These are phyloP conservation scores for Annulohypoxylon truncatum DNA, from an alignment of 2,329 filamentous ascomycete genomes.

Conservation along the genomic window DNA sequence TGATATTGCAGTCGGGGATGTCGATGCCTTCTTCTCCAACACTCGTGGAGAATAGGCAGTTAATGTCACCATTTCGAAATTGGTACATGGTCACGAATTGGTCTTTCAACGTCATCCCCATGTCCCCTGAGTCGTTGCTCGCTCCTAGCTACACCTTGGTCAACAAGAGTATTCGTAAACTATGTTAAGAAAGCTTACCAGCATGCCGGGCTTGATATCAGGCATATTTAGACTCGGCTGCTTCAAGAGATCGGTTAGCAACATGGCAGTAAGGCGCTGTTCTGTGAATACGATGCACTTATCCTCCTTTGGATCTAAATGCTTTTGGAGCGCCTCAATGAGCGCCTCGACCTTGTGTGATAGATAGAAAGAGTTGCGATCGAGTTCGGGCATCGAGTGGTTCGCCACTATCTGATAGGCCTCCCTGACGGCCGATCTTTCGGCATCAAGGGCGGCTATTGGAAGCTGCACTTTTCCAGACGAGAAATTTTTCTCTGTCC, in stretches of 20 bases:
- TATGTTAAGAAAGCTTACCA: slow-evolving; percentile 58
- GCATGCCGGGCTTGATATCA: slow-evolving; percentile 65
- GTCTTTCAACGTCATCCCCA: slow-evolving; percentile 74
- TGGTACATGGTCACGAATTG: slow-evolving; percentile 79
- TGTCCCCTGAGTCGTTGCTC: slow-evolving; percentile 62
- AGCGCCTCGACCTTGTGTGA: slow-evolving; percentile 81
- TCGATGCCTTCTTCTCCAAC: slow-evolving; percentile 76
- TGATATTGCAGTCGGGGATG: slow-evolving; percentile 73
- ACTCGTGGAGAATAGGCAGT: slow-evolving; percentile 75
- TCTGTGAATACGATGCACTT: slow-evolving; percentile 92
- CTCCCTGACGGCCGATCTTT: slow-evolving; percentile 61
- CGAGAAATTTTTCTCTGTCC: slow-evolving; percentile 59
- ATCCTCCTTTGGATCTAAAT: slow-evolving; percentile 69
- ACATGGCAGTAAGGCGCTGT: slow-evolving; percentile 78
- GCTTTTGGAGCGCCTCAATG: slow-evolving; percentile 66
- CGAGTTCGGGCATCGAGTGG: slow-evolving; percentile 58
- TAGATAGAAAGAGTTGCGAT: slow-evolving; percentile 55
- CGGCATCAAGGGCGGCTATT: slow-evolving; percentile 39
- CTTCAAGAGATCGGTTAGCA: slow-evolving; percentile 76
- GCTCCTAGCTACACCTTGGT: slow-evolving; percentile 51
- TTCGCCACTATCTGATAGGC: slow-evolving; percentile 67
- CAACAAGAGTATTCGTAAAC: slow-evolving; percentile 26
- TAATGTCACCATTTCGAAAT: slow-evolving; percentile 68
- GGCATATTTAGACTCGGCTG: slow-evolving; percentile 65
- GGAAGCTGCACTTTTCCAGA: slow-evolving; percentile 46